phyloP scores from a whole-genome alignment of 345 rosid species.

The Brassica carinata region DNA sequence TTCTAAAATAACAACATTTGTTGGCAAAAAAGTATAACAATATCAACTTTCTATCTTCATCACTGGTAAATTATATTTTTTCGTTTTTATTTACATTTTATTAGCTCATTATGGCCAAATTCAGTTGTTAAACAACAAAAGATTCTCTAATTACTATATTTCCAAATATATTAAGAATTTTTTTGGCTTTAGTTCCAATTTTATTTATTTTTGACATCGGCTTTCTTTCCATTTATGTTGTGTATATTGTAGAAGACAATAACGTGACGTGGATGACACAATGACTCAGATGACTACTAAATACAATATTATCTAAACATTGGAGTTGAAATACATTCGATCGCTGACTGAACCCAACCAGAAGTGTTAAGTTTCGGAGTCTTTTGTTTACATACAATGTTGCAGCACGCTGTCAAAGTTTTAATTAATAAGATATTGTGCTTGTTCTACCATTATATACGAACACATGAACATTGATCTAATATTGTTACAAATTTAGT shows the following conservation, averaged over 20 bases:
- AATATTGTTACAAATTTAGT: background rate
- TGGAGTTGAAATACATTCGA: conserved; percentile 11
- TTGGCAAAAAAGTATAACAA: no score
- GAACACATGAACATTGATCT: background rate
- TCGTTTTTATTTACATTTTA: background rate
- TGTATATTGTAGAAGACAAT: conserved; percentile 12
- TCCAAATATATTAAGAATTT: background rate
- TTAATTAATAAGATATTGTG: background rate
- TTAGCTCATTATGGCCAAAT: background rate
- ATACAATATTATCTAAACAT: background rate
- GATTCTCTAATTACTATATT: background rate
- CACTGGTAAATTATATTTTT: background rate
- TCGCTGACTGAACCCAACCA: background rate
- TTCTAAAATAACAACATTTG: background rate
- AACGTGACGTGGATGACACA: conserved; percentile 20
- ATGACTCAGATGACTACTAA: conserved; percentile 4
- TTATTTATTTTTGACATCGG: background rate
- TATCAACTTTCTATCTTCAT: background rate
- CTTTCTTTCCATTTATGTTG: conserved; percentile 6
- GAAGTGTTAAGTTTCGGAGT: background rate
- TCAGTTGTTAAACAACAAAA: conserved; percentile 1
- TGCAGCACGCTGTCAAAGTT: background rate
- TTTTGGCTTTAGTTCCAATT: background rate
- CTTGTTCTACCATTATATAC: background rate
- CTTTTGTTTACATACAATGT: background rate